Conservation (phyloP, 1,284 basidiomycete genomes). For the Apiotrichum gamsii region DNA sequence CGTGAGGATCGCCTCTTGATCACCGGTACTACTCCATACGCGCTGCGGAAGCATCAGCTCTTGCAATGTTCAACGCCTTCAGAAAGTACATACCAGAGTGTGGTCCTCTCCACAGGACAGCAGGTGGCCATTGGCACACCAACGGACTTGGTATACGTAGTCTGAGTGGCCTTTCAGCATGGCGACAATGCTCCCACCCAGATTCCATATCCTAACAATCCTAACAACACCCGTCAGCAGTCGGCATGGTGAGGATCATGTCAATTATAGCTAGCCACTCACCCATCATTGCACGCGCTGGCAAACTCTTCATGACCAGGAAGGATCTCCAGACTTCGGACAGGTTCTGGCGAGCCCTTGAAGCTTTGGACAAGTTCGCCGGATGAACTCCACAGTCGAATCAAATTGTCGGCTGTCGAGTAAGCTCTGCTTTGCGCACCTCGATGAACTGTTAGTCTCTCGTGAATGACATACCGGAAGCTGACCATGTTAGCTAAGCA, state of each 20-base stretch:
- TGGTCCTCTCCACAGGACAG: conserved; percentile 38
- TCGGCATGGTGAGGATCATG: background rate
- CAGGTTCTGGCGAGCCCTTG: conserved; percentile 31
- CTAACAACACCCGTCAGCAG: too few species aligned
- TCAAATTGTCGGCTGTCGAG: conserved; percentile 24
- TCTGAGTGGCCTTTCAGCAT: conserved; percentile 26
- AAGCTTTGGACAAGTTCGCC: conserved; percentile 22
- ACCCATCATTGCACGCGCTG: conserved; percentile 1
- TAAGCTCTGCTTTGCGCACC: conserved; percentile 3
- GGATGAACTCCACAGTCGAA: conserved; percentile 25
- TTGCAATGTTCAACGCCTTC: too few species aligned
- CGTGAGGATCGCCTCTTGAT: conserved; percentile 6
- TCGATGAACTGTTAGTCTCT: too few species aligned
- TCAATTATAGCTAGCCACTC: background rate
- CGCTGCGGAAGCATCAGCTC: conserved; percentile 8
- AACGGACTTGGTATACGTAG: conserved; percentile 28
- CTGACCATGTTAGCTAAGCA: too few species aligned
- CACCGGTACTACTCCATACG: conserved; percentile 14
- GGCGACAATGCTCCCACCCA: conserved; percentile 14
- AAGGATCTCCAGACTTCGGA: conserved; percentile 24
- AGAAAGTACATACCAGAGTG: conserved; percentile 28
- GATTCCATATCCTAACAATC: conserved; percentile 22
- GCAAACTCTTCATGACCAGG: conserved; percentile 20
- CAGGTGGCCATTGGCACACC: background rate
- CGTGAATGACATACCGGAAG: too few species aligned